Evolutionary conservation across 164 flowering plant species (phyloP), one percentile per base, ranked within the genome.

Genomic region (Magnolia sinica): DNA sequence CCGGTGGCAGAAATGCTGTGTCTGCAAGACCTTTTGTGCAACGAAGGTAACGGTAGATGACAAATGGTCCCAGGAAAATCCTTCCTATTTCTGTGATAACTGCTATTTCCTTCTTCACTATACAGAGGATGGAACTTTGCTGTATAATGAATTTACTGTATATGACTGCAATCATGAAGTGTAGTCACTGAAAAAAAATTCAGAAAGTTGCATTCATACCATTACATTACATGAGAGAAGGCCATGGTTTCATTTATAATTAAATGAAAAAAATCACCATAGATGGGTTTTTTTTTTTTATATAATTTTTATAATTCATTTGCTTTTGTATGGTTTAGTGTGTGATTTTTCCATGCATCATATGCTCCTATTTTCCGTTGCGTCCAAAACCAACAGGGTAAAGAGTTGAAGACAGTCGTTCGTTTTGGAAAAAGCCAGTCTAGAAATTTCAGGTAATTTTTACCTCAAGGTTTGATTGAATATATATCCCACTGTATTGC

Each of bases 41-140:
- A 81, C 84, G 7, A 91, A 86, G 84, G 78, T 92, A n/a, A 91
- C 95, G 0, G 82, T 89, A 51, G 95, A 96, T 68, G 97, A 96
- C 81, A 94, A 90, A 77, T 89, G 92, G 95, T 91, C 98, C 0
- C 68, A 31, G 22, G 86, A 83, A 68, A 92, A 91, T 77, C 97
- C 96, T 14, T 91, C 91, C 76, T 94, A 94, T 78, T 94, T 92
- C 77, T 94, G 98, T 76, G 87, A 88, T 23, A 75, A 85, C 65
- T 96, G 97, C 79, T 94, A 89, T 80, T 86, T 80, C 80, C 89
- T 91, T 70, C 95, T 91, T 61, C 92, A 91, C 80, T 88, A 87
- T 69, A 64, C 74, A 5, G 80, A 79, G 65, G 85, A 85, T 79
- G 88, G 87, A 11, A 64, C 79, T 19, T 72, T 87, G 61, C 76